phyloP scores from a whole-genome alignment of 805 yeast genomes.

The Candida incommunis region DNA sequence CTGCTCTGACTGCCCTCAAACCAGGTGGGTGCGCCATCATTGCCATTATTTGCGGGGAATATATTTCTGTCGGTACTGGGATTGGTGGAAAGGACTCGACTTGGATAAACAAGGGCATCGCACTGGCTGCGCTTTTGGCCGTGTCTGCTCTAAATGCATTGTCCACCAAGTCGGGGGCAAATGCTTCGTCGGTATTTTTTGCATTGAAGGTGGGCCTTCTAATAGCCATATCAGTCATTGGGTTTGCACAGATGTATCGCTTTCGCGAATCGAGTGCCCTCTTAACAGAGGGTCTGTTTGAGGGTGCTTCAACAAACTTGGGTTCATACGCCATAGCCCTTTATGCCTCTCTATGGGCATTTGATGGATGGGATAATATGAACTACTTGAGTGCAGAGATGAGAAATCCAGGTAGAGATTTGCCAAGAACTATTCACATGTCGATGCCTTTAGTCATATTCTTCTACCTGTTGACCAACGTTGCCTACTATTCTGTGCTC shows the following conservation, averaged over 20 bases:
- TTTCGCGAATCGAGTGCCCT: conserved; percentile 12
- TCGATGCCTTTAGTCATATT: conserved; percentile 27
- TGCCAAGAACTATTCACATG: conserved; percentile 25
- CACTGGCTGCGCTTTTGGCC: conserved; percentile 16
- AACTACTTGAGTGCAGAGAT: conserved; percentile 28
- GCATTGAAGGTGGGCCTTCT: conserved; percentile 21
- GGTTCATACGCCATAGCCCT: conserved; percentile 23
- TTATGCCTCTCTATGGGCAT: conserved; percentile 30
- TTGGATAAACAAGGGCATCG: conserved; percentile 20
- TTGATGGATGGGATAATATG: conserved; percentile 32
- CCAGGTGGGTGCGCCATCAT: conserved; percentile 29
- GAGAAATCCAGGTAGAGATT: conserved; percentile 21
- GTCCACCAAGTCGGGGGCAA: conserved; percentile 19
- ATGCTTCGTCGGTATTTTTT: conserved; percentile 20
- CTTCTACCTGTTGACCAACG: conserved; percentile 22
- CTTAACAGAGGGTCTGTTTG: conserved; percentile 13
- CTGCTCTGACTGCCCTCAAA: conserved; percentile 23
- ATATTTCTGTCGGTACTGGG: conserved; percentile 16
- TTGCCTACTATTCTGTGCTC: conserved; percentile 50
- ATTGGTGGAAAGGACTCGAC: conserved; percentile 8
- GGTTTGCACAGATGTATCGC: conserved; percentile 12
- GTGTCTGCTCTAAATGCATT: conserved; percentile 17
- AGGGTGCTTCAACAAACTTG: conserved; percentile 16
- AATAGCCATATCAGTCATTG: conserved; percentile 18
- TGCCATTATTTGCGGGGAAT: conserved; percentile 26